Evolutionary conservation across 257 asterid species (phyloP).

Genomic region (Capsicum pubescens): DNA sequence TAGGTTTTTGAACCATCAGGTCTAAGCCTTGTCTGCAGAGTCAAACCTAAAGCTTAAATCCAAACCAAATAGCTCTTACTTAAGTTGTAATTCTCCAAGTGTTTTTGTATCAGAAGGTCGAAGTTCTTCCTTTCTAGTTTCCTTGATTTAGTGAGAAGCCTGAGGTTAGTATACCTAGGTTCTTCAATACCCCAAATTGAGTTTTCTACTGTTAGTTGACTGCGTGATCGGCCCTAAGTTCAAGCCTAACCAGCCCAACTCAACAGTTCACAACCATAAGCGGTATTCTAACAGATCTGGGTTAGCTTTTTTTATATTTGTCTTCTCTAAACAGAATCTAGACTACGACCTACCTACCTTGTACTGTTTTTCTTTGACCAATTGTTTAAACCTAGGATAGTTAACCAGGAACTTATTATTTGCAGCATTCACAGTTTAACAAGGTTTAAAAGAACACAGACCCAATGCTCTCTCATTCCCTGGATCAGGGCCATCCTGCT

Average conservation of each 20-base stretch:
- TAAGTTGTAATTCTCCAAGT: not conserved
- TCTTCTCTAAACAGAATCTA: no score
- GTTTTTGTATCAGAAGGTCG: not conserved
- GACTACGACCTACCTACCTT: no score
- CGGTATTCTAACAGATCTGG: not conserved
- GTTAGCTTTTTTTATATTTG: not conserved
- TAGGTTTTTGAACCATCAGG: not conserved
- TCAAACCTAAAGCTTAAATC: constrained; percentile 15
- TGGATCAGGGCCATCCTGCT: not conserved
- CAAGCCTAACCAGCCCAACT: not conserved
- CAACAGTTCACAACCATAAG: not conserved
- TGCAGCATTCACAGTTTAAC: not conserved
- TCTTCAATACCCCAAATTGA: not conserved
- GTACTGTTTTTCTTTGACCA: not conserved
- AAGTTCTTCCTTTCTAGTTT: not conserved
- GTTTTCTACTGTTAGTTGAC: constrained; percentile 4
- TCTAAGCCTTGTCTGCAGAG: not conserved
- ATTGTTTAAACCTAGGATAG: not conserved
- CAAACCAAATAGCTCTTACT: not conserved
- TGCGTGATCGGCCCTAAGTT: not conserved
- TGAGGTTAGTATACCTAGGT: not conserved
- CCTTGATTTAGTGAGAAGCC: constrained; percentile 17
- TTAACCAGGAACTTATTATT: not conserved
- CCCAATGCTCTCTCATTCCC: not conserved
- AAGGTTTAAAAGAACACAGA: not conserved